phyloP scores from a whole-genome alignment of 257 asterid species.

The Solanum paucissectum region DNA sequence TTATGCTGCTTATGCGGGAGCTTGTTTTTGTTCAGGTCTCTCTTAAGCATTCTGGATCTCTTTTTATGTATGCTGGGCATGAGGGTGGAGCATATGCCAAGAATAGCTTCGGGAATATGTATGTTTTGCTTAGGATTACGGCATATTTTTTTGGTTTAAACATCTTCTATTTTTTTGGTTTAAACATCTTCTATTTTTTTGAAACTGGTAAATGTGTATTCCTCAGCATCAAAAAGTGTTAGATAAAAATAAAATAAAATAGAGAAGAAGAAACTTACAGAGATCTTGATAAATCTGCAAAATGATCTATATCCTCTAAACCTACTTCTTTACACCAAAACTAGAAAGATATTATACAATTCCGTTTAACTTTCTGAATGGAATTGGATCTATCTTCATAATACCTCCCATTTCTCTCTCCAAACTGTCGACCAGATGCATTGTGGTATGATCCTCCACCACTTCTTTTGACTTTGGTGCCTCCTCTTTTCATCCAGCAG shows the following conservation, averaged over 20 bases:
- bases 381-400: neutral
- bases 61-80: constrained; percentile 97
- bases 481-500: neutral
- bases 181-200: neutral
- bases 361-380: neutral
- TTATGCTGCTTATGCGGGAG: neutral
- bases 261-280: too few relatives aligned
- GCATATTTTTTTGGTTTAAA: neutral
- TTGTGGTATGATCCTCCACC: neutral
- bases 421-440: neutral
- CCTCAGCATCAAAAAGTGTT: neutral
- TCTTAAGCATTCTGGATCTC: constrained; percentile 97
- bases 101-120: constrained; percentile 92
- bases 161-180: neutral
- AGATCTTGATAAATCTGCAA: neutral
- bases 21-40: constrained; percentile 46
- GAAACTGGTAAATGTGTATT: neutral
- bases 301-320: neutral
- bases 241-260: too few relatives aligned
- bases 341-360: neutral
- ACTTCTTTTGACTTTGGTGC: neutral
- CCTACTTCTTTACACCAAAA: neutral
- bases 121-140: neutral
- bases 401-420: neutral
- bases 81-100: constrained; percentile 98